These are phyloP conservation scores for Phytophthora vignae DNA, from an alignment of 352 stramenopile genomes.

Conservation along the genomic window DNA sequence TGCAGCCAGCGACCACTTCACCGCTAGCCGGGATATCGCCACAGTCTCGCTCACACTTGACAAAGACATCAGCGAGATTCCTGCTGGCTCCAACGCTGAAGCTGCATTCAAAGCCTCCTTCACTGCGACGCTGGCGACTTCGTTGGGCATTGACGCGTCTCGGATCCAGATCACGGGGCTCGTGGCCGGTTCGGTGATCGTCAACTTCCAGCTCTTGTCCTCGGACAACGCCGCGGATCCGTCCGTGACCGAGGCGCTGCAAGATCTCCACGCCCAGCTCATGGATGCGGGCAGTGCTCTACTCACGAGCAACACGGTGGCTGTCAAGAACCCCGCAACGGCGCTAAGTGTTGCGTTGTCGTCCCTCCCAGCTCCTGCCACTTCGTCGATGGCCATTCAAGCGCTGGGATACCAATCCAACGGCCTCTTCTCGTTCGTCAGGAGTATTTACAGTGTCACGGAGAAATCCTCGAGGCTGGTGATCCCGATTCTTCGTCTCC, in stretches of 20 bases:
- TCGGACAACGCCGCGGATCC: conserved; percentile 57
- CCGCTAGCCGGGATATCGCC: conserved; percentile 55
- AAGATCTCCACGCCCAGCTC: conserved; percentile 55
- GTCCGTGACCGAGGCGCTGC: conserved; percentile 54
- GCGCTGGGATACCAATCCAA: conserved; percentile 66
- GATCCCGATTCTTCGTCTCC: conserved; percentile 59
- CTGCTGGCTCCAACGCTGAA: conserved; percentile 58
- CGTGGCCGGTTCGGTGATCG: conserved; percentile 65
- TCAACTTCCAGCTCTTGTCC: conserved; percentile 66
- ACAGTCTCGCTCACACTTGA: conserved; percentile 62
- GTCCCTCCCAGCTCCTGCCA: conserved; percentile 15
- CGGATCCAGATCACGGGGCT: conserved; percentile 64
- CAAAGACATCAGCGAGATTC: conserved; percentile 66
- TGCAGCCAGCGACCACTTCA: conserved; percentile 43
- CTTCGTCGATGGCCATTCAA: conserved; percentile 42
- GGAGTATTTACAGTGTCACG: conserved; percentile 61
- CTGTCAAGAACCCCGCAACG: conserved; percentile 39
- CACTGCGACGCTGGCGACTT: conserved; percentile 36
- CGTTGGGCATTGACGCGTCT: conserved; percentile 56
- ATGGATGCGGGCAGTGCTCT: conserved; percentile 47
- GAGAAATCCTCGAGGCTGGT: conserved; percentile 53
- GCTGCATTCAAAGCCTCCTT: conserved; percentile 59
- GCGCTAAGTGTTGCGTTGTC: conserved; percentile 46
- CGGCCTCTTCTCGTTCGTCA: conserved; percentile 70
- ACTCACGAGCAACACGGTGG: conserved; percentile 37